Conservation (phyloP, 768 basidiomycete genomes). For the Arthromyces matolae region DNA sequence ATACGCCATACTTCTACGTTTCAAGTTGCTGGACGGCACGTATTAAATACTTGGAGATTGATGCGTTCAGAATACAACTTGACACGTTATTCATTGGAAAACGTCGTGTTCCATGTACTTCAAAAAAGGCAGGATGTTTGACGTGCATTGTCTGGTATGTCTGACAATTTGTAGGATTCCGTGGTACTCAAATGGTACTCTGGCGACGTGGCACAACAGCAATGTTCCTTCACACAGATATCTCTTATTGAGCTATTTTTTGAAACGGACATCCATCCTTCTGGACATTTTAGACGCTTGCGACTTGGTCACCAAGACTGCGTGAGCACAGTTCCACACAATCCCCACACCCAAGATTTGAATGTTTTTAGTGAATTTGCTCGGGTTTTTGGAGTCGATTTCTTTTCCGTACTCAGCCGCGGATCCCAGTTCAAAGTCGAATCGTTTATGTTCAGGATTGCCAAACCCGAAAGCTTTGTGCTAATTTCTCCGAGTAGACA, state of each 20-base stretch:
- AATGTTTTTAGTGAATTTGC: slow-evolving; percentile 80
- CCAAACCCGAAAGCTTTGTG: slow-evolving; percentile 92
- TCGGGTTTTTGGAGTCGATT: slow-evolving; percentile 95
- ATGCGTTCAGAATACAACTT: slow-evolving; percentile 83
- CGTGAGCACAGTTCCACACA: slow-evolving; percentile 46
- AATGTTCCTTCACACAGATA: slow-evolving; percentile 49
- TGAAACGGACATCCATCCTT: slow-evolving; percentile 60
- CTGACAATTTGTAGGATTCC: slow-evolving; percentile 53
- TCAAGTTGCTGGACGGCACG: slow-evolving; percentile 82
- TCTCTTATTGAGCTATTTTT: slow-evolving; percentile 61
- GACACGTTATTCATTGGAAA: slow-evolving; percentile 83
- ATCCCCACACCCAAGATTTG: background rate
- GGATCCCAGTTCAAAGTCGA: slow-evolving; percentile 99
- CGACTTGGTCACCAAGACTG: slow-evolving; percentile 84
- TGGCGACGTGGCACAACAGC: slow-evolving; percentile 70
- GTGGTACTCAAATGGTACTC: slow-evolving; percentile 56
- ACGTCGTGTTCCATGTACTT: slow-evolving; percentile 80
- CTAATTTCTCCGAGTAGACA: slow-evolving; percentile 84
- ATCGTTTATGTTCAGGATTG: slow-evolving; percentile 96
- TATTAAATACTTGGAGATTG: slow-evolving; percentile 89
- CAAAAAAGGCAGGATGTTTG: slow-evolving; percentile 55
- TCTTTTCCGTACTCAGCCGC: slow-evolving; percentile 89
- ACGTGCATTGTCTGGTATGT: background rate
- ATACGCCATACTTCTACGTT: slow-evolving; percentile 75
- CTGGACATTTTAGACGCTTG: slow-evolving; percentile 78